Conservation (phyloP, 805 yeast genomes). For the Metschnikowia continentalis region DNA sequence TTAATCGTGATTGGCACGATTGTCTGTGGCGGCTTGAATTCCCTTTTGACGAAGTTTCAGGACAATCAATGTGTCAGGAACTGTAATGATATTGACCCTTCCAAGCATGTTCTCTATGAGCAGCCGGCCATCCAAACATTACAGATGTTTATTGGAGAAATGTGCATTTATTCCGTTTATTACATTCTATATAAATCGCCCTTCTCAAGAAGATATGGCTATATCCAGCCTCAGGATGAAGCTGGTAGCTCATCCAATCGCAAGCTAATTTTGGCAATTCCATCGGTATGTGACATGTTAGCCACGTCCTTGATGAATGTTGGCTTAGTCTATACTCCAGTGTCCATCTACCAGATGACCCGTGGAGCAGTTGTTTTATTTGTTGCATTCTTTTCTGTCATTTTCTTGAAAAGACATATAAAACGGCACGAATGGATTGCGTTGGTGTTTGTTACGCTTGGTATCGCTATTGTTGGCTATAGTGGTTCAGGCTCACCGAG, state of each 20-base stretch:
- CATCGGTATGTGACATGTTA: constrained; percentile 65
- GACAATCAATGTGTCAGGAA: constrained; percentile 66
- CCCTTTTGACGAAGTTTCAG: constrained; percentile 70
- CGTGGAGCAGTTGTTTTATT: constrained; percentile 72
- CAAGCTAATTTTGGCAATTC: constrained; percentile 40
- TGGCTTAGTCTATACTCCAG: constrained; percentile 73
- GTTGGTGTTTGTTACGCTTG: constrained; percentile 57
- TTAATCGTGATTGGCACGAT: constrained; percentile 47
- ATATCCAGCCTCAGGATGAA: constrained; percentile 4
- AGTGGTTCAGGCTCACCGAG: constrained; percentile 48
- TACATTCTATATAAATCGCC: constrained; percentile 23
- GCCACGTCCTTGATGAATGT: constrained; percentile 75
- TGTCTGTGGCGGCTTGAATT: constrained; percentile 66
- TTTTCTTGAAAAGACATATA: constrained; percentile 54
- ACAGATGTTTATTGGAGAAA: constrained; percentile 79
- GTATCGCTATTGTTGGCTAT: constrained; percentile 69
- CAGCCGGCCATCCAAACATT: constrained; percentile 77
- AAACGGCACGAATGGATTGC: constrained; percentile 65
- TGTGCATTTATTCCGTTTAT: constrained; percentile 44
- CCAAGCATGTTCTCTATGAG: constrained; percentile 50
- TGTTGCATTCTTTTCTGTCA: constrained; percentile 66
- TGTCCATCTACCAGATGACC: constrained; percentile 81
- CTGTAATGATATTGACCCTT: constrained; percentile 44
- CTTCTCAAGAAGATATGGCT: constrained; percentile 10
- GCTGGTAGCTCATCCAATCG: constrained; percentile 11